phyloP scores from a whole-genome alignment of 306 rosid genomes.

The Pachyrhizus erosus region DNA sequence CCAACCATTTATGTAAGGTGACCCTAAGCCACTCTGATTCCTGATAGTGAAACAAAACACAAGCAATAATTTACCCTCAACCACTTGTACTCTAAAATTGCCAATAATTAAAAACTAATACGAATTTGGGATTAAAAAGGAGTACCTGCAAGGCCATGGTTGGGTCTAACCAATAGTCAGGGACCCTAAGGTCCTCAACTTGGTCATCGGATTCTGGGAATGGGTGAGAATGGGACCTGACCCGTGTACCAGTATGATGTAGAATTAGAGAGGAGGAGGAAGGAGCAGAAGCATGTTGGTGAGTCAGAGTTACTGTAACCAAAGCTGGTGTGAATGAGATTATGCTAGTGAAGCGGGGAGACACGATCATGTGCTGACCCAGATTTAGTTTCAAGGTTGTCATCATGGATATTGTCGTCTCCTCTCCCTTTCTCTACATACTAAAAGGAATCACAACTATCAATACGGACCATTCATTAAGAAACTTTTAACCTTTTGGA shows the following conservation, averaged over 20 bases:
- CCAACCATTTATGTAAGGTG: slow-evolving; percentile 86
- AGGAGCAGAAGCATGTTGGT: not conserved
- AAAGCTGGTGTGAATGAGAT: slow-evolving; percentile 34
- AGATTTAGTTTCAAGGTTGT: slow-evolving; percentile 38
- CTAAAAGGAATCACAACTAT: not conserved
- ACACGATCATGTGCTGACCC: slow-evolving; percentile 7
- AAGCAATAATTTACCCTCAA: slow-evolving; percentile 12
- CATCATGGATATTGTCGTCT: slow-evolving; percentile 19
- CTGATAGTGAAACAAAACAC: slow-evolving; percentile 43
- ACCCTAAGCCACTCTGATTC: slow-evolving; percentile 96
- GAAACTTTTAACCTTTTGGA: not conserved
- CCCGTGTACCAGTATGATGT: slow-evolving; percentile 11
- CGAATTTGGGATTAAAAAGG: not conserved
- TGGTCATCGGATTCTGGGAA: slow-evolving; percentile 47
- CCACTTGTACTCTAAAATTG: not conserved
- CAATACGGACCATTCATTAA: slow-evolving; percentile 41
- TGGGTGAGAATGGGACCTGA: slow-evolving; percentile 46
- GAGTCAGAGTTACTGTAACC: slow-evolving; percentile 4
- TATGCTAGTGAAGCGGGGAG: not conserved
- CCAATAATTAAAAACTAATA: not conserved
- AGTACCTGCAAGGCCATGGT: slow-evolving; percentile 73
- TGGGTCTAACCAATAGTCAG: slow-evolving; percentile 74
- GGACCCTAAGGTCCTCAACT: slow-evolving; percentile 75
- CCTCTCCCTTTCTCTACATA: not conserved
- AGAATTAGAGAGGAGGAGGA: slow-evolving; percentile 38